Base-by-base conservation (phyloP, 495 filamentous ascomycete genomes). In the Rhizodiscina lignyota region DNA sequence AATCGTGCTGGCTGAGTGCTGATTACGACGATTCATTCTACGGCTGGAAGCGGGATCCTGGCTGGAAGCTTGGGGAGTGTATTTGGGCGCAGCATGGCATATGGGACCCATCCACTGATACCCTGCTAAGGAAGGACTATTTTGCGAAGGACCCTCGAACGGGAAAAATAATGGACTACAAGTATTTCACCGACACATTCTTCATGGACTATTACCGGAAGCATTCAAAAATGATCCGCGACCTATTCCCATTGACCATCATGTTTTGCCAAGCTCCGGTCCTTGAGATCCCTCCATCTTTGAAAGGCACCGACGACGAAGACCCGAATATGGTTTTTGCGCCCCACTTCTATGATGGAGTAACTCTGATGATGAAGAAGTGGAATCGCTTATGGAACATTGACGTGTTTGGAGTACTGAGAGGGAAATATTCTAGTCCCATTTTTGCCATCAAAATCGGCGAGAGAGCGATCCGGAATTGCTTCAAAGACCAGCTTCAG, bases 301-400 rank as follows among this genome's bases (percentile, higher is more conserved):
- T 96, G 41, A 93, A 92, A 52, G 85, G 77, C 5, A 91, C 89
- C 0, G 60, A 63, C 30, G 85, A 96, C 49, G 85, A 93, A 46
- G 83, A 94, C 47, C 75, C 76, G 5, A 78, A 79, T 32, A 77
- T 94, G 70, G 79, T 85, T 8, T 94, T 93, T 52, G 74, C 89
- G 2, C 84, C 84, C 8, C 89, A 97, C 57, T 97, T 77, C 51
- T 97, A 97, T 53, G 89, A 97, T 51, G 89, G 91, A 10, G 73
- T 97, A 17, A 97, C 89, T 0, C 67, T 97, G 23, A 78, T 97
- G 70, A 96, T 82, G 16, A 97, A 97, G 59, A 91, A 91, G 54
- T 97, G 91, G 89, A 97, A 96, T 51, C 77, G 85, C 1, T 68
- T 77, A 16, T 97, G 89, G 77, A 97, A 97, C 47, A 76, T 97